phyloP scores from a whole-genome alignment of 768 basidiomycete species.

The Hortiboletus flavorubellus region DNA sequence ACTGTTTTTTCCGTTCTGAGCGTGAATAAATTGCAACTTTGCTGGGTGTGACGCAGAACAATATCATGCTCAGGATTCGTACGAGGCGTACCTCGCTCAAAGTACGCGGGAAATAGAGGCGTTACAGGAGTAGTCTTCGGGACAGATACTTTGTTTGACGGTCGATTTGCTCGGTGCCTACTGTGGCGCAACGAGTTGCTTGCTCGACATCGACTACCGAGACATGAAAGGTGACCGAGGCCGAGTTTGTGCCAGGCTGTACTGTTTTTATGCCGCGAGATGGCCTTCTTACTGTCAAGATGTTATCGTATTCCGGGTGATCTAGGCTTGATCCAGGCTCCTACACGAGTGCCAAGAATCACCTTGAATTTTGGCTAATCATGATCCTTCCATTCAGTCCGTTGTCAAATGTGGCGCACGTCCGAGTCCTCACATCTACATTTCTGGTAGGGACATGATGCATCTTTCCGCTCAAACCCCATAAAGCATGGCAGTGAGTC shows the following conservation, averaged over 20 bases:
- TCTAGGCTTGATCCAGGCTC: no score
- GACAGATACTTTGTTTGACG: background rate
- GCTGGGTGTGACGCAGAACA: slow-evolving; percentile 34
- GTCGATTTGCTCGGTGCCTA: background rate
- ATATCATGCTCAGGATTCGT: slow-evolving; percentile 52
- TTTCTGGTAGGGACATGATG: no score
- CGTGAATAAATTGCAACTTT: background rate
- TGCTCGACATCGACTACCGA: background rate
- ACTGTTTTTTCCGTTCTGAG: background rate
- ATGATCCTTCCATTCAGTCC: no score
- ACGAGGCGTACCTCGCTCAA: slow-evolving; percentile 52
- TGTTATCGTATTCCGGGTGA: no score
- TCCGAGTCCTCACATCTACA: no score
- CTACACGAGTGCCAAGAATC: no score
- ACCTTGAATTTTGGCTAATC: no score
- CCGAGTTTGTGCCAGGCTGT: no score
- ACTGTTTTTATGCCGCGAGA: no score
- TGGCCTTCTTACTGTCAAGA: no score
- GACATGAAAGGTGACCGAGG: background rate
- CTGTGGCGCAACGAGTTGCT: background rate
- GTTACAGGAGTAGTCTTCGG: slow-evolving; percentile 53
- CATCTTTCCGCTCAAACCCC: background rate
- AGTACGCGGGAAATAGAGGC: slow-evolving; percentile 62
- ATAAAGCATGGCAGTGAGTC: background rate
- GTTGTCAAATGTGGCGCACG: no score